Conservation (phyloP, 1,284 basidiomycete genomes). For the Irpex rosettiformis region DNA sequence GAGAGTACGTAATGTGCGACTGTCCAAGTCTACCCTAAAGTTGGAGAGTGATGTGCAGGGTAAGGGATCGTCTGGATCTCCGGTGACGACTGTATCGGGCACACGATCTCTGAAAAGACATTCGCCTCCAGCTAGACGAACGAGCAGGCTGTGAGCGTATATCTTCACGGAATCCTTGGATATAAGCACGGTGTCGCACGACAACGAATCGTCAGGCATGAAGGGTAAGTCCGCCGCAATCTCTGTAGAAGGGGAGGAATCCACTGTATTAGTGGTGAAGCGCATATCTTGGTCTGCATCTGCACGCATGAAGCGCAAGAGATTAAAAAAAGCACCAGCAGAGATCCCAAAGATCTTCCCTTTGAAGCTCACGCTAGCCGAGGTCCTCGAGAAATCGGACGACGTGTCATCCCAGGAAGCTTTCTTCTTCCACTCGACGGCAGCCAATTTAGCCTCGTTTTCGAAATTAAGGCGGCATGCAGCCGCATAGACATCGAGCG, state of each 20-base stretch:
- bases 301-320: background rate
- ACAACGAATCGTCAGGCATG: background rate
- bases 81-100: too few relatives aligned
- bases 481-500: background rate
- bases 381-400: background rate
- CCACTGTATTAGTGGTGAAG: background rate
- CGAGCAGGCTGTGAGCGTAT: background rate
- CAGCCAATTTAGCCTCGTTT: background rate
- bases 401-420: too few relatives aligned
- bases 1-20: too few relatives aligned
- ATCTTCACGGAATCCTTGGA: background rate
- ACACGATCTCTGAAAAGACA: too few relatives aligned
- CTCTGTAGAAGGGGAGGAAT: background rate
- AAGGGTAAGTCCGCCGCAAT: background rate
- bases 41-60: too few relatives aligned
- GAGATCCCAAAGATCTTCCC: background rate
- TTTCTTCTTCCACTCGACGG: background rate
- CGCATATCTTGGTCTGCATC: background rate
- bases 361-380: background rate
- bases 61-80: too few relatives aligned
- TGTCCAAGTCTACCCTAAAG: too few relatives aligned
- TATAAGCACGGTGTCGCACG: background rate
- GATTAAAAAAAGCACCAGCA: background rate
- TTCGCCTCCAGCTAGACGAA: background rate
- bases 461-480: background rate